These are phyloP conservation scores for Multifurca ochricompacta DNA, from an alignment of 768 basidiomycete species.

Conservation along the genomic window DNA sequence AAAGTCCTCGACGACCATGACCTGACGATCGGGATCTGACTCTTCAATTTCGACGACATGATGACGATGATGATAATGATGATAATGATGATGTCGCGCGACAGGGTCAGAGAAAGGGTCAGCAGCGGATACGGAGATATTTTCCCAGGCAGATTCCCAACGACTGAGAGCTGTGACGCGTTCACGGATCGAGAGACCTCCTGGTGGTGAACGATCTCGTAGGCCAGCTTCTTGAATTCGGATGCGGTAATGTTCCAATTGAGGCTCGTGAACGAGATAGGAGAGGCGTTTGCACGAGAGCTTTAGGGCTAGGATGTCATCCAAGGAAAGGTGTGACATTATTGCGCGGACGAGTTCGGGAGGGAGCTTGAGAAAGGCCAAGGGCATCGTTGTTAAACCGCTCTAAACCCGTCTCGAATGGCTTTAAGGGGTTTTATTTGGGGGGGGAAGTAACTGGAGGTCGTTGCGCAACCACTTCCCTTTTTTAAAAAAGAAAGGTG, in stretches of 20 bases:
- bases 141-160: not conserved
- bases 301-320: not conserved
- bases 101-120: no score
- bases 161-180: not conserved
- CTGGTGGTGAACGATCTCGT: not conserved
- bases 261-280: not conserved
- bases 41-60: not conserved
- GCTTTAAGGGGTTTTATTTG: no score
- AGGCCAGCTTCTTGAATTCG: not conserved
- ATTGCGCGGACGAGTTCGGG: not conserved
- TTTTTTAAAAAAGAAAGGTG: not conserved
- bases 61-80: no score
- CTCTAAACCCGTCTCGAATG: no score
- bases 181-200: not conserved
- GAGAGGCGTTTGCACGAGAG: not conserved
- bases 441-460: no score
- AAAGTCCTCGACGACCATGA: not conserved
- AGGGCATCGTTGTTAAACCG: not conserved
- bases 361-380: not conserved
- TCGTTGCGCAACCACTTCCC: not conserved
- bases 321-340: not conserved
- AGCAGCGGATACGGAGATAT: not conserved
- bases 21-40: not conserved
- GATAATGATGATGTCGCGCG: no score
- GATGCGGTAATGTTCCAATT: not conserved